A percentile compares a stretch with the other conserved stretches of the same genome.
Conservation (phyloP, 1,284 basidiomycete species). For the Ustilago bromivora region DNA sequence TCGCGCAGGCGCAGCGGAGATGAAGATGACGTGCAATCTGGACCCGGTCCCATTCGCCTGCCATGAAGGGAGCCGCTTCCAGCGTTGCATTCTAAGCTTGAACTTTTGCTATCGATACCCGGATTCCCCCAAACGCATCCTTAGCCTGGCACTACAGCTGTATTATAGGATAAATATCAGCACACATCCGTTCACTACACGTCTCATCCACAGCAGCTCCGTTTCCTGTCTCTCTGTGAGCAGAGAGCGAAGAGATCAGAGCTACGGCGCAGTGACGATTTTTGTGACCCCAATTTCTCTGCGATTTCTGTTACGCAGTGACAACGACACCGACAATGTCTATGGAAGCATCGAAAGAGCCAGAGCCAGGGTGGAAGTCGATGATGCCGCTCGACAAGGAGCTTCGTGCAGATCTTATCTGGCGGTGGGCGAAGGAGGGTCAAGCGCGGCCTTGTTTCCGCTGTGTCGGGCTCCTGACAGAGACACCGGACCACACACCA, state of each 20-base stretch:
- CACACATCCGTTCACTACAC: too few relatives aligned
- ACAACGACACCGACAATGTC: not conserved
- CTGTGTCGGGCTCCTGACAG: not conserved
- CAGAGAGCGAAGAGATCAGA: too few relatives aligned
- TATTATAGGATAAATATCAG: not conserved
- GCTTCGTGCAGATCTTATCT: slow-evolving; percentile 44
- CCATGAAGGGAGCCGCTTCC: slow-evolving; percentile 4
- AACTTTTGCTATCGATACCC: not conserved
- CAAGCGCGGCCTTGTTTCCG: slow-evolving; percentile 14
- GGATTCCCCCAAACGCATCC: not conserved
- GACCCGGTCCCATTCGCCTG: slow-evolving; percentile 29
- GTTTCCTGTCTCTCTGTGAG: too few relatives aligned
- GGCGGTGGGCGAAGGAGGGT: slow-evolving; percentile 44
- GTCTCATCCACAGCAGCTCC: too few relatives aligned
- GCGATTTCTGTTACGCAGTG: slow-evolving; percentile 13
- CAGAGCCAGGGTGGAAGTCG: slow-evolving; percentile 37
- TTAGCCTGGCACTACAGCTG: not conserved
- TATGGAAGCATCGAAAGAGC: not conserved
- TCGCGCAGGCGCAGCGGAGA: slow-evolving; percentile 14
- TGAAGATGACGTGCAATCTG: slow-evolving; percentile 13
- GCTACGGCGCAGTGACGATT: not conserved
- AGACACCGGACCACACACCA: not conserved
- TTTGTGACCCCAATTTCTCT: slow-evolving; percentile 1
- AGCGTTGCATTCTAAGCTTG: not conserved
- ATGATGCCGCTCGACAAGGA: slow-evolving; percentile 50